phyloP scores from a whole-genome alignment of 352 stramenopile species.

The Globisporangium solare region DNA sequence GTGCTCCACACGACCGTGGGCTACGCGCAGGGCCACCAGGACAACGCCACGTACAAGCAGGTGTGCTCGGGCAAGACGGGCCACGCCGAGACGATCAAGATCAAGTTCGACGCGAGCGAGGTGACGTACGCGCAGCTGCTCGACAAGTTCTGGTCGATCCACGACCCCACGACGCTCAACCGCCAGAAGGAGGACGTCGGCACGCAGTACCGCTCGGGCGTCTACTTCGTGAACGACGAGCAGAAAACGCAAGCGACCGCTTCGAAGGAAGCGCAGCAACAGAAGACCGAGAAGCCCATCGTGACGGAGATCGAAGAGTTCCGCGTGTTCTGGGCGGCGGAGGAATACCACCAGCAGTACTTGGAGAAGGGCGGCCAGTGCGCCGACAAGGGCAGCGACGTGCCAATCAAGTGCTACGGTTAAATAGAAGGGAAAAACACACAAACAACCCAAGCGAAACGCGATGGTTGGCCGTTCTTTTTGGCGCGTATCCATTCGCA shows the following conservation, averaged over 20 bases:
- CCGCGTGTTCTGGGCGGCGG: slow-evolving; percentile 91
- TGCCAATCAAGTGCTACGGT: slow-evolving; percentile 91
- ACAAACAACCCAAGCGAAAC: neutral
- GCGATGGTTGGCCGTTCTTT: too few species aligned
- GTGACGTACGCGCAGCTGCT: slow-evolving; percentile 84
- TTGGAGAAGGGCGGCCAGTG: slow-evolving; percentile 93
- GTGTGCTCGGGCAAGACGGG: slow-evolving; percentile 92
- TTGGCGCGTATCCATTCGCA: too few species aligned
- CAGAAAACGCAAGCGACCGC: slow-evolving; percentile 74
- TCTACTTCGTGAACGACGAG: slow-evolving; percentile 92
- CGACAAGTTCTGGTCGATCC: slow-evolving; percentile 77
- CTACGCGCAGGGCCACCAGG: slow-evolving; percentile 70
- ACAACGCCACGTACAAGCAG: slow-evolving; percentile 94
- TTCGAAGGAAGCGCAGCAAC: slow-evolving; percentile 63
- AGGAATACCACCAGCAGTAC: slow-evolving; percentile 97
- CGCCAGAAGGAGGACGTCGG: slow-evolving; percentile 87
- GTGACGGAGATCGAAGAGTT: slow-evolving; percentile 87
- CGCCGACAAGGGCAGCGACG: slow-evolving; percentile 88
- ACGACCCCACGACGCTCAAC: slow-evolving; percentile 92
- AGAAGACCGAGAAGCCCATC: slow-evolving; percentile 70
- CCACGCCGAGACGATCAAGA: slow-evolving; percentile 93
- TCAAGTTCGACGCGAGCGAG: slow-evolving; percentile 89
- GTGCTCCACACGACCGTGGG: slow-evolving; percentile 92
- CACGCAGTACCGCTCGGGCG: slow-evolving; percentile 95
- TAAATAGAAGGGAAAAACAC: too few species aligned